Percentiles rank a stretch among this genome's conserved stretches.
Evolutionary conservation across 73 alveolate genomes (phyloP).

Genomic region (Paramecium sonneborni): DNA sequence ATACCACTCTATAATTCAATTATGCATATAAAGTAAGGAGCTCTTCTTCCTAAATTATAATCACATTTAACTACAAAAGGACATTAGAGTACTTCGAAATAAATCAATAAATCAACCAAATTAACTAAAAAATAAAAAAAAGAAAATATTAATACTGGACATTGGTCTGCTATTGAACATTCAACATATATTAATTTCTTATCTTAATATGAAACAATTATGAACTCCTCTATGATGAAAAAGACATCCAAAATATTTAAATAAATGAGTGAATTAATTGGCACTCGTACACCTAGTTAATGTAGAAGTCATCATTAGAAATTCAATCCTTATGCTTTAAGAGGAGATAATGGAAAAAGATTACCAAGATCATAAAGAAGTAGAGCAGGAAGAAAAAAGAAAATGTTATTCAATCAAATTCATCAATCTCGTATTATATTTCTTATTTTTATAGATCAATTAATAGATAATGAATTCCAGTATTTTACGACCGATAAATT

Average conservation of each 20-base stretch:
- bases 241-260: constrained; percentile 50
- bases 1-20: neutral
- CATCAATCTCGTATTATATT: neutral
- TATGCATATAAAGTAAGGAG: neutral
- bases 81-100: neutral
- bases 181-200: constrained; percentile 5
- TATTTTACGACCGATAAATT: neutral
- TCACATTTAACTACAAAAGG: neutral
- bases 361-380: constrained; percentile 47
- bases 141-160: constrained; percentile 46
- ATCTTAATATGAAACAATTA: neutral
- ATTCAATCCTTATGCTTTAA: constrained; percentile 37
- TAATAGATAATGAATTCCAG: neutral
- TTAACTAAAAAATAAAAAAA: constrained; percentile 7
- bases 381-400: constrained; percentile 54
- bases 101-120: neutral
- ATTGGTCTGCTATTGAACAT: constrained; percentile 40
- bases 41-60: neutral
- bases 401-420: neutral
- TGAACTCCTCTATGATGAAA: constrained; percentile 54
- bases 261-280: constrained; percentile 54
- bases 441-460: neutral
- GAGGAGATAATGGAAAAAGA: constrained; percentile 50
- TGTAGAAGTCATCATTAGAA: constrained; percentile 59
- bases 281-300: constrained; percentile 44